Evolutionary conservation across 2,329 filamentous ascomycete species (phyloP).

Genomic region (Microthyrium microscopicum): DNA sequence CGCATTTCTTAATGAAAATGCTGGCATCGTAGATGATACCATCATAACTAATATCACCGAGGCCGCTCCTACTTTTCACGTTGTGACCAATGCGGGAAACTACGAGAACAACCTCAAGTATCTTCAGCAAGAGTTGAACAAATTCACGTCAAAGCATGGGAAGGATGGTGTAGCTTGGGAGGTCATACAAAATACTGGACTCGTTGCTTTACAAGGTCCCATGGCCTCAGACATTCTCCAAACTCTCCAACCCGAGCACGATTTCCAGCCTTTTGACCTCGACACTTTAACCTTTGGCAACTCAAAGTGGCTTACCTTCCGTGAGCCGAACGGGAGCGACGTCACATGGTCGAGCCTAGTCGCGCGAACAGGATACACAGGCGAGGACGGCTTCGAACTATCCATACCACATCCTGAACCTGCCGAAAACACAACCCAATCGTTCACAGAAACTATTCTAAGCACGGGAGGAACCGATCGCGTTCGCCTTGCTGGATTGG

Average conservation of each 20-base stretch:
- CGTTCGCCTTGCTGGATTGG: slow-evolving; percentile 71
- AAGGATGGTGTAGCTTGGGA: slow-evolving; percentile 46
- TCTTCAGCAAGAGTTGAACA: slow-evolving; percentile 50
- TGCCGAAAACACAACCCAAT: slow-evolving; percentile 40
- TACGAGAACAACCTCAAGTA: slow-evolving; percentile 76
- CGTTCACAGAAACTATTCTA: slow-evolving; percentile 55
- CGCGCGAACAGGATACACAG: slow-evolving; percentile 85
- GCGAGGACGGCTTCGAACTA: slow-evolving; percentile 96
- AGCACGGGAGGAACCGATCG: slow-evolving; percentile 38
- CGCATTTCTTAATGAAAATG: slow-evolving; percentile 66
- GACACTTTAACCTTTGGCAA: slow-evolving; percentile 68
- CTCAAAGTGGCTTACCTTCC: slow-evolving; percentile 48
- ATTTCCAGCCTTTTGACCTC: slow-evolving; percentile 33
- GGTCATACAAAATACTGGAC: slow-evolving; percentile 53
- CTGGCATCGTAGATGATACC: slow-evolving; percentile 89
- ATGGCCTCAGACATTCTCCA: slow-evolving; percentile 53
- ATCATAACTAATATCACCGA: slow-evolving; percentile 65
- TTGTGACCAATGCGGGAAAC: slow-evolving; percentile 90
- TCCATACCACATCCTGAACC: slow-evolving; percentile 41
- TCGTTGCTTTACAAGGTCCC: slow-evolving; percentile 83
- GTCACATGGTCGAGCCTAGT: slow-evolving; percentile 46
- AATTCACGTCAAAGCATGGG: slow-evolving; percentile 38
- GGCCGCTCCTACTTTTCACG: slow-evolving; percentile 72
- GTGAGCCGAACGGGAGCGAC: slow-evolving; percentile 35
- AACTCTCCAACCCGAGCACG: slow-evolving; percentile 37